phyloP scores from a whole-genome alignment of 257 asterid genomes.

The Fraxinus americana region DNA sequence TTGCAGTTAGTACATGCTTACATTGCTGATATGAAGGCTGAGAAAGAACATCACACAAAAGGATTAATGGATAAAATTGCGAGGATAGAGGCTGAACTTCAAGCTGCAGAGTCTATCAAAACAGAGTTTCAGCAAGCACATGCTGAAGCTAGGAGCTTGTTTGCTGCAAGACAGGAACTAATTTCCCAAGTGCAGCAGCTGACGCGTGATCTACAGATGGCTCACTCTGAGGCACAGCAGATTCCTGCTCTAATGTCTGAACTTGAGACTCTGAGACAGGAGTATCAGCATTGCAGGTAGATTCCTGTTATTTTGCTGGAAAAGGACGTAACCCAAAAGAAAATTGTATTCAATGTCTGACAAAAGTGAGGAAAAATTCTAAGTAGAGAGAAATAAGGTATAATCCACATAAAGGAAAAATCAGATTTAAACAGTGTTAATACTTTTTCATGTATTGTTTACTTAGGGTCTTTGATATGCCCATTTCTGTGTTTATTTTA shows the following conservation, averaged over 20 bases:
- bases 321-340: background rate
- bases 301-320: constrained; percentile 13
- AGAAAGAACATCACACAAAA: constrained; percentile 71
- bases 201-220: constrained; percentile 72
- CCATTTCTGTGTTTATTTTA: background rate
- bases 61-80: constrained; percentile 63
- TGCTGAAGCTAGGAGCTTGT: constrained; percentile 74
- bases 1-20: constrained; percentile 70
- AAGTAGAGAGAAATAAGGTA: background rate
- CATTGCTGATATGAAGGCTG: constrained; percentile 65
- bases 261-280: constrained; percentile 76
- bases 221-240: constrained; percentile 79
- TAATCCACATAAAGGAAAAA: background rate
- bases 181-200: constrained; percentile 67
- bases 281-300: constrained; percentile 91
- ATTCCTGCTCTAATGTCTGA: constrained; percentile 77
- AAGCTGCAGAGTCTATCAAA: constrained; percentile 57
- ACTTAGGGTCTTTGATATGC: background rate
- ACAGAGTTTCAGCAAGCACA: constrained; percentile 74
- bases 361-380: background rate
- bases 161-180: constrained; percentile 71
- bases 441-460: background rate
- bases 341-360: constrained; percentile 5
- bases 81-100: constrained; percentile 74
- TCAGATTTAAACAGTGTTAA: background rate